Conservation (phyloP, 176 grass and related monocot genomes). For the Stipa capillata region DNA sequence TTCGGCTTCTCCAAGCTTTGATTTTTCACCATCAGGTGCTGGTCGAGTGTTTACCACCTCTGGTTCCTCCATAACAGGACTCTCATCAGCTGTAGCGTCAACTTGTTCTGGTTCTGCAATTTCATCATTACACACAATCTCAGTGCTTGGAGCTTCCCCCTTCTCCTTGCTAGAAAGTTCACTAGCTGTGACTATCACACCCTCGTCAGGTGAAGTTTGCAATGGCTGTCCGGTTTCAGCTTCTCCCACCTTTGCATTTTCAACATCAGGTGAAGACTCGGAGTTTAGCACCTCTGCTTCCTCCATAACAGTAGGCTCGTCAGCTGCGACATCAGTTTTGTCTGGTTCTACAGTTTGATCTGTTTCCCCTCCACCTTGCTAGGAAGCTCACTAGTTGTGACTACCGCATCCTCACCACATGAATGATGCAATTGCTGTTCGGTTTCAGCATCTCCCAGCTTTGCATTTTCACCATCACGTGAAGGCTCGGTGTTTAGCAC, state of each 20-base stretch:
- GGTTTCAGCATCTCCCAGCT: background rate
- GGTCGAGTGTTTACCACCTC: background rate
- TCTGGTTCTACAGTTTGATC: background rate
- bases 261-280: background rate
- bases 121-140: background rate
- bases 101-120: background rate
- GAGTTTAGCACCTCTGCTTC: background rate
- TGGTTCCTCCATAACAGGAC: background rate
- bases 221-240: background rate
- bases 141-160: background rate
- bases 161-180: background rate
- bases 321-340: background rate
- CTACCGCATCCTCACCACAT: background rate
- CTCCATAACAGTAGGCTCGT: background rate
- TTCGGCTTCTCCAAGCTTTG: background rate
- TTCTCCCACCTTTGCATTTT: background rate
- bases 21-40: background rate
- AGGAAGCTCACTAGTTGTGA: background rate
- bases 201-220: background rate
- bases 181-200: background rate
- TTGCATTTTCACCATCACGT: background rate
- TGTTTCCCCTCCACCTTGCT: background rate
- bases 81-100: background rate
- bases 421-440: background rate
- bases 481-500: background rate